Conservation (phyloP, 2,329 filamentous ascomycete genomes). For the Scolecobasidium constrictum region DNA sequence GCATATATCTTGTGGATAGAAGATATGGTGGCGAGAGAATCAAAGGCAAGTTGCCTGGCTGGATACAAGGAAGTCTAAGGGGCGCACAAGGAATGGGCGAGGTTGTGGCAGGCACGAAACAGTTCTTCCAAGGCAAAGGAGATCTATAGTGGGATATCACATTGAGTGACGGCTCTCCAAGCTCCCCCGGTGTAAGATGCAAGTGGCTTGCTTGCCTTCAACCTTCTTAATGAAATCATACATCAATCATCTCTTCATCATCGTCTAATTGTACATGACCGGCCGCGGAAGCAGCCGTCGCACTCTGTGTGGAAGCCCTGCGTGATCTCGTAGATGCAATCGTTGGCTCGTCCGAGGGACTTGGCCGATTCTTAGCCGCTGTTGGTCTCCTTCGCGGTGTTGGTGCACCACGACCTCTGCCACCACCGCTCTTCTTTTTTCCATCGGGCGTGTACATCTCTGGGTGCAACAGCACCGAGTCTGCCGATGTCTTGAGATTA, state of each 20-base stretch:
- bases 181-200: no score
- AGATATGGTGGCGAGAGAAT: constrained; percentile 69
- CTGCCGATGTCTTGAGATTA: not conserved
- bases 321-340: no score
- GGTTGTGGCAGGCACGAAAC: constrained; percentile 27
- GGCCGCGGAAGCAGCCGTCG: no score
- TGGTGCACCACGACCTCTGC: not conserved
- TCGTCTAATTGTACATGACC: no score
- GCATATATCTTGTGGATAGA: constrained; percentile 74
- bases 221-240: no score
- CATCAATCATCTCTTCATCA: no score
- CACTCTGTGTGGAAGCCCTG: no score
- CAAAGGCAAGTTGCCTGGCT: constrained; percentile 68
- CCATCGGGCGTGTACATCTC: not conserved
- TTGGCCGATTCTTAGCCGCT: no score
- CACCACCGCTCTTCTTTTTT: not conserved
- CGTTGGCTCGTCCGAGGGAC: no score
- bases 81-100: constrained; percentile 28
- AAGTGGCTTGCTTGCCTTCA: no score
- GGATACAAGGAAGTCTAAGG: constrained; percentile 66
- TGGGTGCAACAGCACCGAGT: not conserved
- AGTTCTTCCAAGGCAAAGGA: constrained; percentile 25
- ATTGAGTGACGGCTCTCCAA: no score
- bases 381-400: no score
- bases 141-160: not conserved